Percentiles rank a stretch among this genome's conserved stretches.
These are phyloP conservation scores for Melocanna baccifera DNA, from an alignment of 176 grass and related monocot genomes.

Conservation along the genomic window DNA sequence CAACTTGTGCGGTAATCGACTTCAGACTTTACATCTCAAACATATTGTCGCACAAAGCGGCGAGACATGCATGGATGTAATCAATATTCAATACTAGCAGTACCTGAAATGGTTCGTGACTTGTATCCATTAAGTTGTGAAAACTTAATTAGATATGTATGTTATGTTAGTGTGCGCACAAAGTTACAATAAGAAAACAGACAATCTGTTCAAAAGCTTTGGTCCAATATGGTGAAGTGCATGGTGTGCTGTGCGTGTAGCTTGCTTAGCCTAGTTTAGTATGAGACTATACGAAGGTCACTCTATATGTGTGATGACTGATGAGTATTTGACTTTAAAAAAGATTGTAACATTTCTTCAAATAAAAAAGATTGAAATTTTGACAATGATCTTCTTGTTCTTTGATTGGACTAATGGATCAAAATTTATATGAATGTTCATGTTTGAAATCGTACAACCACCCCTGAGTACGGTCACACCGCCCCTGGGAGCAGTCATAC, in stretches of 20 bases:
- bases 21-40: neutral
- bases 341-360: too few relatives aligned
- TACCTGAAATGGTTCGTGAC: neutral
- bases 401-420: too few relatives aligned
- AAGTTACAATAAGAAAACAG: neutral
- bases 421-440: too few relatives aligned
- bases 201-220: neutral
- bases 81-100: neutral
- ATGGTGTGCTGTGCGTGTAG: neutral
- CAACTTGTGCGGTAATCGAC: conserved; percentile 3
- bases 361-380: too few relatives aligned
- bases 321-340: too few relatives aligned
- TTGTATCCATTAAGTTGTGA: neutral
- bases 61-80: neutral
- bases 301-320: too few relatives aligned
- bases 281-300: too few relatives aligned
- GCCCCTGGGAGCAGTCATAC: too few relatives aligned
- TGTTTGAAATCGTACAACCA: too few relatives aligned
- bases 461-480: too few relatives aligned
- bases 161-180: neutral
- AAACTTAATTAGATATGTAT: neutral
- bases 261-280: neutral
- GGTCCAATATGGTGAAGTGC: neutral
- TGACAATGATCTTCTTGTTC: too few relatives aligned
- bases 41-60: neutral